Base-by-base conservation (phyloP, 768 basidiomycete species). In the Pleurotus sapidus region DNA sequence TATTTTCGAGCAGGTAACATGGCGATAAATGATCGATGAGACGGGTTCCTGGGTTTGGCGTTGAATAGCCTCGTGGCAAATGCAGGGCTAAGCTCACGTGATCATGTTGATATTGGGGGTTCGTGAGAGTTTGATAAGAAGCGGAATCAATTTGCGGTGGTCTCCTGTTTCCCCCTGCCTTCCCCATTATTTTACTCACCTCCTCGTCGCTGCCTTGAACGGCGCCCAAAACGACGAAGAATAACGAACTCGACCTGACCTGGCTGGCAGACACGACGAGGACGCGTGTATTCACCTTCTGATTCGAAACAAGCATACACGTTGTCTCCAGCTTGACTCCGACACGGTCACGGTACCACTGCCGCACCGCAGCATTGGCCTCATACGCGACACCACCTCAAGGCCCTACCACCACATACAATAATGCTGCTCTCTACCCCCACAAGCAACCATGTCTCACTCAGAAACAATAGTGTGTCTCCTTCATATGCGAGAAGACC, bases 401-500 rank as follows among this genome's bases (percentile, higher is more conserved):
- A 39, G 59, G 63, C 63, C 49, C 63, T 59, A 59, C 54, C 63
- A 58, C 60, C 67, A 63, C 51, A 64, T 65, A 63, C 63, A 59
- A 67, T 66, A 56, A 80, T 80, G 78, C 76, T 78, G 59, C 70
- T 73, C 59, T 75, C 78, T 53, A 77, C 76, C 42, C 77, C 76
- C 24, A 72, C 74, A 58, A 76, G 72, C 60, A 71, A 70, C 58
- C 71, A 68, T 64, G 48, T 73, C 51, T 65, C 74, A 50, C 68
- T 68, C 47, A 66, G 64, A 56, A 63, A 60, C 40, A 49, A 12
- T 18, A 65, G 67, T 57, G 69, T 70, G 61, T 72, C 74, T 49
- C 72, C 75, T 39, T 72, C 69, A 18, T 73, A 67, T 62, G 72
- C 72, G 45, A 65, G 64, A 8, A 69, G 70, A 11, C 72, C 75